Evolutionary conservation across 352 stramenopile genomes (phyloP).

Genomic region (Globisporangium recalcitrans): DNA sequence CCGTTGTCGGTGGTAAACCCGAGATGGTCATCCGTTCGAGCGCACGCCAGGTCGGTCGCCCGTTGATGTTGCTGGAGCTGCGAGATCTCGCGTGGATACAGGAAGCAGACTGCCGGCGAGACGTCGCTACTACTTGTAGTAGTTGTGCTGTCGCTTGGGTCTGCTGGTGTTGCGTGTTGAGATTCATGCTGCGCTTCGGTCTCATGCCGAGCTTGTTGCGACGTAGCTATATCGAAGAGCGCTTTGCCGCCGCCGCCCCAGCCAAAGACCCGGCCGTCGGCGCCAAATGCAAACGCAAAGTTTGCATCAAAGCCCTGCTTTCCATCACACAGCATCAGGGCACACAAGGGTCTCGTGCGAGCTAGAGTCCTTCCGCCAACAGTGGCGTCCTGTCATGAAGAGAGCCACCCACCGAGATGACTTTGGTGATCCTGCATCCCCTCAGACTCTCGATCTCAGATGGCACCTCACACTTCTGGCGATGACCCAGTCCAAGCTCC

Average conservation of each 20-base stretch:
- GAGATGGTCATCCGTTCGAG: slow-evolving; percentile 44
- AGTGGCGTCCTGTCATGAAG: neutral
- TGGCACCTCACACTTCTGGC: slow-evolving; percentile 23
- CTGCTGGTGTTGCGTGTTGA: neutral
- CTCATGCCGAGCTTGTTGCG: neutral
- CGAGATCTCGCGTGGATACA: slow-evolving; percentile 40
- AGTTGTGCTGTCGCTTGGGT: neutral
- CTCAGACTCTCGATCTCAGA: slow-evolving; percentile 59
- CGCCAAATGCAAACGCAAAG: slow-evolving; percentile 75
- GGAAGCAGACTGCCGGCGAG: slow-evolving; percentile 25
- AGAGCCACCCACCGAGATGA: slow-evolving; percentile 35
- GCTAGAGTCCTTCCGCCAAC: neutral
- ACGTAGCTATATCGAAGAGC: slow-evolving; percentile 26
- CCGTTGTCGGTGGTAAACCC: slow-evolving; percentile 27
- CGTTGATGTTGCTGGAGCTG: slow-evolving; percentile 19
- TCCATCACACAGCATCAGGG: neutral
- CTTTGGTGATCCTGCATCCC: slow-evolving; percentile 31
- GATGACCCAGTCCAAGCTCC: slow-evolving; percentile 57
- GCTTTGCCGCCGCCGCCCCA: slow-evolving; percentile 80
- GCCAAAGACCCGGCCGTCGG: slow-evolving; percentile 76
- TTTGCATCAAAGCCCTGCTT: slow-evolving; percentile 58
- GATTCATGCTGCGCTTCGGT: neutral
- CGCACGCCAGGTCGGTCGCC: slow-evolving; percentile 34
- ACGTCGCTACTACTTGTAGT: too few species aligned
- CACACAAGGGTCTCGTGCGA: neutral